phyloP scores from a whole-genome alignment of 2,329 filamentous ascomycete species.

The Colletotrichum gigasporum region DNA sequence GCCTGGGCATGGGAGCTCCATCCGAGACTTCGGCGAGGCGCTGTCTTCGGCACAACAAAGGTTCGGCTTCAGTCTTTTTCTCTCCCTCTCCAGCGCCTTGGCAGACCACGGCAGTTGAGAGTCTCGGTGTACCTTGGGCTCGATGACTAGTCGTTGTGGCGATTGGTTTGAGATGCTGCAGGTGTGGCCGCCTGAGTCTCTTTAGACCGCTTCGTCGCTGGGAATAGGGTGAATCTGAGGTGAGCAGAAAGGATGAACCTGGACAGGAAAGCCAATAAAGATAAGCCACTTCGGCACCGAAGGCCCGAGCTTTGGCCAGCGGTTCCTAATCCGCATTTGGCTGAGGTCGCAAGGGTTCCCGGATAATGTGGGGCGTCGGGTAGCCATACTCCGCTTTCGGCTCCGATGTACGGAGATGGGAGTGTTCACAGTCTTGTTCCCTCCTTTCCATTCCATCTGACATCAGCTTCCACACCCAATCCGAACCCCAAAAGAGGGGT shows the following conservation, averaged over 20 bases:
- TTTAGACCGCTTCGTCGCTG: too few species aligned
- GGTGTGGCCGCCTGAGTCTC: too few species aligned
- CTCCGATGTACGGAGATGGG: slow-evolving; percentile 17
- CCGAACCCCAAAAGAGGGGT: not conserved
- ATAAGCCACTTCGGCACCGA: slow-evolving; percentile 17
- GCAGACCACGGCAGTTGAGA: not conserved
- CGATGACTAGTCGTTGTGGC: too few species aligned
- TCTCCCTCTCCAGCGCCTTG: too few species aligned
- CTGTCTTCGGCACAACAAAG: not conserved
- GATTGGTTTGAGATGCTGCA: too few species aligned
- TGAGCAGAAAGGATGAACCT: not conserved
- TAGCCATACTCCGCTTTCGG: slow-evolving; percentile 14
- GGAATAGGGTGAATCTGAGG: too few species aligned
- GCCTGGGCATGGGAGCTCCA: not conserved
- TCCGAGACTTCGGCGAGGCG: slow-evolving; percentile 7
- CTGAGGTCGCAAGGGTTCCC: not conserved
- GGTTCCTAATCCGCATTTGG: slow-evolving; percentile 3
- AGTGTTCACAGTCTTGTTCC: too few species aligned
- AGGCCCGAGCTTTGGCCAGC: not conserved
- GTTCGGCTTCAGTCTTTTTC: too few species aligned
- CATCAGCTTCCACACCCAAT: not conserved
- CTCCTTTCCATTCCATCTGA: not conserved
- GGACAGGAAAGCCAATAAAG: not conserved
- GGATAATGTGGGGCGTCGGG: slow-evolving; percentile 1
- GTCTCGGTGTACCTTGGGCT: too few species aligned